These are phyloP conservation scores for Blastobotrys illinoisensis DNA, from an alignment of 1,139 yeast species.

Conservation along the genomic window DNA sequence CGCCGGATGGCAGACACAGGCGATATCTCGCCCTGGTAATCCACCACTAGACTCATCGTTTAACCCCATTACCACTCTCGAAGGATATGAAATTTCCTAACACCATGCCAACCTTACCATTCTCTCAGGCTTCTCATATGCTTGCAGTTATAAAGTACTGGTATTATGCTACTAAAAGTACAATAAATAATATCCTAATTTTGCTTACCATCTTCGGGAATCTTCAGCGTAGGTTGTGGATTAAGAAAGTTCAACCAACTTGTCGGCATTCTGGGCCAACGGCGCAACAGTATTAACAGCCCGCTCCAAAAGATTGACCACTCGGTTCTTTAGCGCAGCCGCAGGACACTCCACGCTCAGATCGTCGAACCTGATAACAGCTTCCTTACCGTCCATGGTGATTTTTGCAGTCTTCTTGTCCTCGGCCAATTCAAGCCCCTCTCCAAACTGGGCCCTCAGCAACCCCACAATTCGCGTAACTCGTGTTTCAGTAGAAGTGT, in stretches of 20 bases:
- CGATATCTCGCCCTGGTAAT: too few relatives aligned
- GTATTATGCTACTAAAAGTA: too few relatives aligned
- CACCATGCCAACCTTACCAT: too few relatives aligned
- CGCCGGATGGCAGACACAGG: too few relatives aligned
- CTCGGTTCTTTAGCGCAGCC: conserved; percentile 72
- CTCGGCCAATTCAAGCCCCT: conserved; percentile 46
- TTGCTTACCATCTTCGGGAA: too few relatives aligned
- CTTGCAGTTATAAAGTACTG: too few relatives aligned
- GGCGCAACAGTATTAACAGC: conserved; percentile 85
- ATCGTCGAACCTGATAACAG: conserved; percentile 58
- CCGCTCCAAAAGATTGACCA: conserved; percentile 71
- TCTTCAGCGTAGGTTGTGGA: neutral
- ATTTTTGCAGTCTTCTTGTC: conserved; percentile 48
- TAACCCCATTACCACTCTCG: too few relatives aligned
- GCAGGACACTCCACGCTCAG: conserved; percentile 73
- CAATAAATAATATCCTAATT: too few relatives aligned
- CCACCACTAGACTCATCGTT: too few relatives aligned
- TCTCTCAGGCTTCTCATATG: too few relatives aligned
- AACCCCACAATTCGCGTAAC: conserved; percentile 59
- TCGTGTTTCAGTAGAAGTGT: conserved; percentile 42
- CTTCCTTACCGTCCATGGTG: conserved; percentile 67
- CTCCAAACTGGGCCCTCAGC: conserved; percentile 84
- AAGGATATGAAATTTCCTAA: too few relatives aligned
- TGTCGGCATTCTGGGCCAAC: conserved; percentile 34
- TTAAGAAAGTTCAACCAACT: conserved; percentile 4